phyloP scores from a whole-genome alignment of 345 rosid genomes.

The Eucalyptus erythrocorys region DNA sequence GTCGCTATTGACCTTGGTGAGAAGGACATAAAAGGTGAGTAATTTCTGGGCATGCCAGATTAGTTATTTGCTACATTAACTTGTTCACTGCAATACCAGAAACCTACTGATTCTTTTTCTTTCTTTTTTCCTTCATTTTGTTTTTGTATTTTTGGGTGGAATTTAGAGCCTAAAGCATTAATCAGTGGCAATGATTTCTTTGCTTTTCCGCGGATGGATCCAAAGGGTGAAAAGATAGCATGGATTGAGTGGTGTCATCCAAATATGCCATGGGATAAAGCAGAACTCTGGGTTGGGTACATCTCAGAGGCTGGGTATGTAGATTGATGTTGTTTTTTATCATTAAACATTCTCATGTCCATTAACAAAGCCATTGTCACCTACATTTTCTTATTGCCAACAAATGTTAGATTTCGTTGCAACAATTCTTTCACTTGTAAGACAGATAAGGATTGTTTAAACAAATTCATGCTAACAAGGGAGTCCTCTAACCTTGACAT shows the following conservation, averaged over 20 bases:
- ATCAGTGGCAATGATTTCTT: conserved; percentile 82
- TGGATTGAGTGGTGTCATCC: conserved; percentile 96
- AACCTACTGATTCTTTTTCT: not conserved
- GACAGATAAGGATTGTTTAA: not conserved
- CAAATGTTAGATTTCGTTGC: not conserved
- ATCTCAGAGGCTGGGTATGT: conserved; percentile 73
- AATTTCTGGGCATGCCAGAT: not conserved
- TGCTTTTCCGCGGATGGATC: conserved; percentile 83
- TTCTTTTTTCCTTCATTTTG: not conserved
- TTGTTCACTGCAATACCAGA: not conserved
- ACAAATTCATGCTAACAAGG: not conserved
- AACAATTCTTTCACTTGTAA: not conserved
- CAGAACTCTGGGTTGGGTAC: conserved; percentile 93
- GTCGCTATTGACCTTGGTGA: conserved; percentile 33
- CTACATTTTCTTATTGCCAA: not conserved
- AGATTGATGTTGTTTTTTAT: not conserved
- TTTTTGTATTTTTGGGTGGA: not conserved
- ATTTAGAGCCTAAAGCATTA: conserved; percentile 65
- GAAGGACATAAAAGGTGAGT: conserved; percentile 41
- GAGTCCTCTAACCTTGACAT: not conserved
- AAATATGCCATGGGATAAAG: conserved; percentile 93
- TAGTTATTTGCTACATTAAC: not conserved
- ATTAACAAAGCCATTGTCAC: not conserved
- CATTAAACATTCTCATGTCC: not conserved
- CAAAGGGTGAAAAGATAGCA: conserved; percentile 63